Percentiles rank a stretch among this genome's conserved stretches.
phyloP scores from a whole-genome alignment of 441 rosid species.

The Syzygium syzygioides region DNA sequence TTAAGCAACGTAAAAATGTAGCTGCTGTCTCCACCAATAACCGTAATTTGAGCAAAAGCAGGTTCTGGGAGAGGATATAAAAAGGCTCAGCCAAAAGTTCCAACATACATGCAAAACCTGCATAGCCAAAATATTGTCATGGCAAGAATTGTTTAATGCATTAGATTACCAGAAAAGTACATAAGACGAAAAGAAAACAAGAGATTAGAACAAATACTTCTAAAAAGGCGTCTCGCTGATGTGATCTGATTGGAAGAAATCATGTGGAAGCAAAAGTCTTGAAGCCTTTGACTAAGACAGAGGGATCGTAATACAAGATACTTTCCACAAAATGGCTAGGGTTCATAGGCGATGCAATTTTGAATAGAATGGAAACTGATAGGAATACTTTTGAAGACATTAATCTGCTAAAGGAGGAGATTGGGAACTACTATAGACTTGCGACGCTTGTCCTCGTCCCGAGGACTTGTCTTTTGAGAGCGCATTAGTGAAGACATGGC shows the following conservation, averaged over 20 bases:
- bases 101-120: conserved; percentile 81
- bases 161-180: not conserved
- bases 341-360: not conserved
- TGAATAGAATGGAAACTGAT: not conserved
- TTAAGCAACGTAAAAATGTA: conserved; percentile 67
- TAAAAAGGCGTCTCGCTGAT: not conserved
- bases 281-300: not conserved
- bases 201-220: not conserved
- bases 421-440: not conserved
- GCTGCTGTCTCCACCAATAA: conserved; percentile 80
- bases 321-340: not conserved
- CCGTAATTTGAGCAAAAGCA: conserved; percentile 62
- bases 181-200: not conserved
- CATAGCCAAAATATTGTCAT: not conserved
- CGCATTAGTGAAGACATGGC: not conserved
- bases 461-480: not conserved
- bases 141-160: not conserved
- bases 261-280: not conserved
- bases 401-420: not conserved
- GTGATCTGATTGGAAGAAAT: not conserved
- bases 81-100: conserved; percentile 91
- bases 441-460: not conserved
- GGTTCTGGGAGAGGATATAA: conserved; percentile 82
- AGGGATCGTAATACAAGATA: not conserved
- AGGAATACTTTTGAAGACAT: not conserved